Evolutionary conservation across 768 basidiomycete genomes (phyloP).

Genomic region (Gymnopilus junonius): DNA sequence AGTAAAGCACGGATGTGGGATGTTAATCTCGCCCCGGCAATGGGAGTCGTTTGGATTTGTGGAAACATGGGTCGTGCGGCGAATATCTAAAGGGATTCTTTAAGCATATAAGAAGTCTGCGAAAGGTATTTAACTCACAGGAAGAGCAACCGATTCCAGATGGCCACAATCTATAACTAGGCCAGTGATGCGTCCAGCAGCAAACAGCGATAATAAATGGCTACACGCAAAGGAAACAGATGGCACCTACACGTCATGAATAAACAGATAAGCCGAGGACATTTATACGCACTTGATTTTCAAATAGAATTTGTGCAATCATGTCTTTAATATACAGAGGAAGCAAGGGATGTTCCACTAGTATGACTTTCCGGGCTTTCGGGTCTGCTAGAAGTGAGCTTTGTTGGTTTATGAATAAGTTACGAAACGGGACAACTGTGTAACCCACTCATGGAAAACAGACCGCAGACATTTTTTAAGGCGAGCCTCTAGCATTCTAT

Average conservation of each 20-base stretch:
- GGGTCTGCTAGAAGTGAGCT: constrained; percentile 94
- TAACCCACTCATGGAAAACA: constrained; percentile 83
- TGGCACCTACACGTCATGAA: constrained; percentile 65
- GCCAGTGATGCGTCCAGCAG: constrained; percentile 89
- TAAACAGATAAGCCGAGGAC: background rate
- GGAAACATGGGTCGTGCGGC: constrained; percentile 87
- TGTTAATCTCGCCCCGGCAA: constrained; percentile 84
- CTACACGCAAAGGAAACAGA: constrained; percentile 93
- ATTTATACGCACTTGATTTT: constrained; percentile 71
- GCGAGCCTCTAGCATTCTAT: constrained; percentile 68
- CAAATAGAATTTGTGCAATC: constrained; percentile 85
- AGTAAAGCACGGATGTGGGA: constrained; percentile 82
- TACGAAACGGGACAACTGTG: background rate
- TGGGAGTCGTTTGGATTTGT: constrained; percentile 80
- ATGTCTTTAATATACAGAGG: constrained; percentile 88
- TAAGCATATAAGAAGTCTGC: background rate
- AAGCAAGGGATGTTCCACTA: constrained; percentile 89
- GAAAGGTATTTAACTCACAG: constrained; percentile 55
- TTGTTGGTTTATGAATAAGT: constrained; percentile 27
- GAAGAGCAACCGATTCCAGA: constrained; percentile 86
- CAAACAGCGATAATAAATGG: constrained; percentile 82
- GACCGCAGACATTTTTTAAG: constrained; percentile 72
- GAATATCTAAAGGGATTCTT: constrained; percentile 68
- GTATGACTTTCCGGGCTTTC: constrained; percentile 91
- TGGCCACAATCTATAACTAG: constrained; percentile 94